Base-by-base conservation (phyloP, 306 rosid genomes). In the Vigna nakashimae region DNA sequence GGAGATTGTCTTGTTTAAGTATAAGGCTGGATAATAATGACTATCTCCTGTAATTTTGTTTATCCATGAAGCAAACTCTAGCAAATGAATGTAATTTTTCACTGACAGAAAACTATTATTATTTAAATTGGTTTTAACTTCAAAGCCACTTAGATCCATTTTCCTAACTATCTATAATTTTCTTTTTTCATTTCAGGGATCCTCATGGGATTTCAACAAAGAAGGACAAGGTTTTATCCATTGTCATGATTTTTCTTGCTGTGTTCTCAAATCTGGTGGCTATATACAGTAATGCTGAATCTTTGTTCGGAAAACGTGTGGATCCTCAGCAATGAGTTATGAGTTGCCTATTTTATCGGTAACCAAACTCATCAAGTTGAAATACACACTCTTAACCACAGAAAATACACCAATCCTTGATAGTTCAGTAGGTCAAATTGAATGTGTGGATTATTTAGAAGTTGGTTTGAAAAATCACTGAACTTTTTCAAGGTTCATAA, bases 161-260 rank as follows among this genome's bases (percentile, higher is more conserved):
- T 20, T 24, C 75, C 18, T 8, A 43, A 16, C 69, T 49, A 74
- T 67, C 10, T 50, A 13, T 64, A 36, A 70, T 75, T 18, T 64
- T 7, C 2, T 76, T 30, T 30, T 30, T 30, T 26, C 28, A 32
- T 72, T 67, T 55, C 89, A 93, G 98, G 91, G 98, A 93, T 79
- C 83, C 80, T 2, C 83, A 86, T 77, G 74, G 84, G 67, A 90
- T 91, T 43, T 97, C 98, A 64, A 84, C 90, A 2, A 87, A 84
- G 86, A 89, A 87, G 85, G 97, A 93, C 83, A 93, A 88, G 87
- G 78, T 88, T 71, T 84, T 89, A 80, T 83, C 95, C 3, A 7
- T 88, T 38, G 73, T 88, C 30, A 93, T 89, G 98, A 91, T 93
- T 80, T 86, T 78, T 71, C 87, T 91, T 26, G 98, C 97, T n/a